Evolutionary conservation across 108 stramenopile genomes (phyloP), one percentile per base, ranked within the genome.

Genomic region (Stephanodiscus triporus): DNA sequence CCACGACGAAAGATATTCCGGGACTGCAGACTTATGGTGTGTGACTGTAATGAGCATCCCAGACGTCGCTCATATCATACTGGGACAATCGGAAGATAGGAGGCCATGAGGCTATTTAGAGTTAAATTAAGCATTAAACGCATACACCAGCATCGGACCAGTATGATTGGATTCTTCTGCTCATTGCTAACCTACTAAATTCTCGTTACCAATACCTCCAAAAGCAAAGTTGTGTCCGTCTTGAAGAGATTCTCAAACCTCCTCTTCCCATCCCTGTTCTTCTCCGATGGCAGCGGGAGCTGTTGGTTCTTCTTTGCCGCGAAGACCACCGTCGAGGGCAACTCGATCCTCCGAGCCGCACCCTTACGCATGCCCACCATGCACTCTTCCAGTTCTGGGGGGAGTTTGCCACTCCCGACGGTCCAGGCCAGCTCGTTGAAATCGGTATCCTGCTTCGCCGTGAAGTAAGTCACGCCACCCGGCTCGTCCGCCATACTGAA

Each of bases 351-450:
- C 24, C 87, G 61, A 7, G 87, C 40, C 0, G 76, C 75, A 9
- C 77, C 81, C 53, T 65, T 81, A 2, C 38, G 40, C 89, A 90
- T 90, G 13, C 85, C 87, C 74, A 88, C 81, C 84, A 90, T 88
- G 20, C 73, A 76, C 70, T 88, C 87, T 66, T 91, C 89, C 63
- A 91, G 63, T 27, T 77, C 86, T 13, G 87, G 77, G 13, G 79
- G 77, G n/a, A 88, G 37, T 48, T 87, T 74, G 0, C 84, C 89
- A 62, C 63, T 73, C 9, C 89, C 89, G 36, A 91, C 63, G 8
- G 87, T 88, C 82, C 81, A 91, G 6, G 89, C 89, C 10, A 88
- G 50, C 40, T 91, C 90, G 72, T 91, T 91, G 60, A 91, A 91
- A 20, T 91, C 90, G 22, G 87, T 84, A 61, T 91, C 90, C 4